phyloP scores from a whole-genome alignment of 2,329 filamentous ascomycete species.

The Sphaerulina populicola region DNA sequence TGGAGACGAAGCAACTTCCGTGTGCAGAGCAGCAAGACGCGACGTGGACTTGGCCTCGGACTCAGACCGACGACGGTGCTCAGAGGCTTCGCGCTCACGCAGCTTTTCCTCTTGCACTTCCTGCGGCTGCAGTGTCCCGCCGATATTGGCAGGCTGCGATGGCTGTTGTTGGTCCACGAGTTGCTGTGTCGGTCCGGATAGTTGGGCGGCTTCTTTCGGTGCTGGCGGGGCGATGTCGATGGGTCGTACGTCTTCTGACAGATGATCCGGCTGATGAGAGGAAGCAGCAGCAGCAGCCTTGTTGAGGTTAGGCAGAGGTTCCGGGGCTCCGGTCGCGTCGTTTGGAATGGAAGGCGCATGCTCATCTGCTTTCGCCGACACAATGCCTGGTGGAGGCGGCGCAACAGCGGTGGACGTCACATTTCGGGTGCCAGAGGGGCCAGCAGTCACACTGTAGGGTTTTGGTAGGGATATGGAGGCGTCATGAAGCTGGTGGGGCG shows the following conservation, averaged over 20 bases:
- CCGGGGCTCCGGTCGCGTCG: conserved; percentile 7
- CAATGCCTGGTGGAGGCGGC: conserved; percentile 17
- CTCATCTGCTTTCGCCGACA: conserved; percentile 2
- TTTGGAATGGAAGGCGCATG: conserved; percentile 8
- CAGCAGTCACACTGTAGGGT: conserved; percentile 15
- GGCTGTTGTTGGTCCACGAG: conserved; percentile 21
- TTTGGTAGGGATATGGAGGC: conserved; percentile 25
- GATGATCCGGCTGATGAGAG: conserved; percentile 5
- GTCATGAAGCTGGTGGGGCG: conserved; percentile 23
- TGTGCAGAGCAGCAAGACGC: conserved; percentile 20
- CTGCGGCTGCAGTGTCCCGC: conserved; percentile 42
- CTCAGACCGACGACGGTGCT: conserved; percentile 34
- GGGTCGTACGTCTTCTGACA: conserved; percentile 14
- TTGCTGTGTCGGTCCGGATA: conserved; percentile 21
- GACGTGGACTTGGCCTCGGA: conserved; percentile 31
- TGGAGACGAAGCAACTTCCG: conserved; percentile 40
- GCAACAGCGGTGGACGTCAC: conserved; percentile 10
- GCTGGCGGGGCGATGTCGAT: conserved; percentile 21
- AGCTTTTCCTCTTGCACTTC: conserved; percentile 44
- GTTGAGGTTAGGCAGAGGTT: neutral
- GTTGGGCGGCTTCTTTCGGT: conserved; percentile 25
- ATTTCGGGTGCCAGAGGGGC: conserved; percentile 11
- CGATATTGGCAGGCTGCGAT: conserved; percentile 31
- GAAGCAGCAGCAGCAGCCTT: conserved; percentile 1
- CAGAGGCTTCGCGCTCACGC: conserved; percentile 36